These are phyloP conservation scores for Fusarium globosum DNA, from an alignment of 2,329 filamentous ascomycete genomes.

Conservation along the genomic window DNA sequence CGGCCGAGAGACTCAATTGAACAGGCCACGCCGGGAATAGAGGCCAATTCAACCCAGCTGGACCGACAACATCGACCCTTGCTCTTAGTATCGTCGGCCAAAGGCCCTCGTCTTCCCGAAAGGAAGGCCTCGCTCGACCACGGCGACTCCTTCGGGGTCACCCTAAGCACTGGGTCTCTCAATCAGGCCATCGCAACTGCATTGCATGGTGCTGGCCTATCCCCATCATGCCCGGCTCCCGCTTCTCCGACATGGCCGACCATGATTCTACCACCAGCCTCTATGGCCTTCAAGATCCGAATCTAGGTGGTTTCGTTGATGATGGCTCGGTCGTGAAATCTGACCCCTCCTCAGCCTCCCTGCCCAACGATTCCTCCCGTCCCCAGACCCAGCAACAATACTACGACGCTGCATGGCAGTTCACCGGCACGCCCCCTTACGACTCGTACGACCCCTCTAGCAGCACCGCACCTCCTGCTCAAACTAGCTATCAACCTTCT, in stretches of 20 bases:
- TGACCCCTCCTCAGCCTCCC: conserved; percentile 46
- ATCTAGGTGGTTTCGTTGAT: conserved; percentile 51
- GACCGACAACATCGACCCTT: conserved; percentile 16
- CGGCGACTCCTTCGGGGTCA: conserved; percentile 39
- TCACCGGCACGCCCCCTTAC: conserved; percentile 61
- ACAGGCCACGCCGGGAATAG: conserved; percentile 12
- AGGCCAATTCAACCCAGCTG: conserved; percentile 17
- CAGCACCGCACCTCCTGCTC: conserved; percentile 50
- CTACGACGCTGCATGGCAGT: conserved; percentile 59
- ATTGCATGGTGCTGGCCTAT: conserved; percentile 46
- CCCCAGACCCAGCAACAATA: conserved; percentile 49
- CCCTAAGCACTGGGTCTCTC: conserved; percentile 39
- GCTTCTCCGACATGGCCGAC: conserved; percentile 52
- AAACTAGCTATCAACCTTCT: conserved; percentile 49
- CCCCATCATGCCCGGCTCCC: conserved; percentile 45
- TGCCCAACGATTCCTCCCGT: conserved; percentile 49
- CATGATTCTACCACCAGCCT: conserved; percentile 55
- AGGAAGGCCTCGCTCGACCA: conserved; percentile 37
- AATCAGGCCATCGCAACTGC: conserved; percentile 46
- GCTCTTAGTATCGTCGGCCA: conserved; percentile 29
- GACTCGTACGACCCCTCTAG: conserved; percentile 57
- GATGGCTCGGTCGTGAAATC: conserved; percentile 49
- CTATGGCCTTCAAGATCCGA: conserved; percentile 59
- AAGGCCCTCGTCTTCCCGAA: conserved; percentile 36
- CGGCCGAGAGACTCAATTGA: conserved; percentile 15